These are phyloP conservation scores for Brassica rapa DNA, from an alignment of 345 rosid genomes.

Conservation along the genomic window DNA sequence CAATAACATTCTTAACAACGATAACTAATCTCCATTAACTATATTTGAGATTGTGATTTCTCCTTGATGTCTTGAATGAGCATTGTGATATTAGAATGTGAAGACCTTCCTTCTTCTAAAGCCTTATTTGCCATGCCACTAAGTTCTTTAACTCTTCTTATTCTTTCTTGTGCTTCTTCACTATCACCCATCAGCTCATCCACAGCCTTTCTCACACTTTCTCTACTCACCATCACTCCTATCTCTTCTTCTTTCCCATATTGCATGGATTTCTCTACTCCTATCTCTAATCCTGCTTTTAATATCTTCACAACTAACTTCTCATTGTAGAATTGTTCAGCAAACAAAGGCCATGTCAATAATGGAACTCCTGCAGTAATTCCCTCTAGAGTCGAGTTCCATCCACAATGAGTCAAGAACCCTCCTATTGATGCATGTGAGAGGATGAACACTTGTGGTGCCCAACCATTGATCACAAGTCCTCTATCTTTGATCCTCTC, in stretches of 20 bases:
- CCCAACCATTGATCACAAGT: slow-evolving; percentile 56
- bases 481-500: slow-evolving; percentile 48
- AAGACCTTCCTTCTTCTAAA: slow-evolving; percentile 42
- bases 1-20: background rate
- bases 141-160: slow-evolving; percentile 40
- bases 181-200: slow-evolving; percentile 37
- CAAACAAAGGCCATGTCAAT: slow-evolving; percentile 38
- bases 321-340: slow-evolving; percentile 39
- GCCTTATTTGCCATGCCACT: slow-evolving; percentile 41
- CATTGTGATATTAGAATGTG: slow-evolving; percentile 26
- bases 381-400: slow-evolving; percentile 63
- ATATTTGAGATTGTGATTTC: slow-evolving; percentile 9
- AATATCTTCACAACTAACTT: slow-evolving; percentile 34
- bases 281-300: slow-evolving; percentile 44
- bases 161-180: slow-evolving; percentile 41
- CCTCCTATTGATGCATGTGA: slow-evolving; percentile 52
- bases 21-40: background rate
- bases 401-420: slow-evolving; percentile 64
- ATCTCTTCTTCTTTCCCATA: slow-evolving; percentile 34
- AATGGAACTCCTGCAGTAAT: slow-evolving; percentile 44
- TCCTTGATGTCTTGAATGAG: slow-evolving; percentile 42
- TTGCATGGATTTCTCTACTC: slow-evolving; percentile 7
- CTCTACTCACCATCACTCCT: slow-evolving; percentile 34
- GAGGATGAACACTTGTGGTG: slow-evolving; percentile 55
- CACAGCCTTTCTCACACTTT: slow-evolving; percentile 36